phyloP scores from a whole-genome alignment of 1,284 basidiomycete genomes.

The Rhizopogon parksii region DNA sequence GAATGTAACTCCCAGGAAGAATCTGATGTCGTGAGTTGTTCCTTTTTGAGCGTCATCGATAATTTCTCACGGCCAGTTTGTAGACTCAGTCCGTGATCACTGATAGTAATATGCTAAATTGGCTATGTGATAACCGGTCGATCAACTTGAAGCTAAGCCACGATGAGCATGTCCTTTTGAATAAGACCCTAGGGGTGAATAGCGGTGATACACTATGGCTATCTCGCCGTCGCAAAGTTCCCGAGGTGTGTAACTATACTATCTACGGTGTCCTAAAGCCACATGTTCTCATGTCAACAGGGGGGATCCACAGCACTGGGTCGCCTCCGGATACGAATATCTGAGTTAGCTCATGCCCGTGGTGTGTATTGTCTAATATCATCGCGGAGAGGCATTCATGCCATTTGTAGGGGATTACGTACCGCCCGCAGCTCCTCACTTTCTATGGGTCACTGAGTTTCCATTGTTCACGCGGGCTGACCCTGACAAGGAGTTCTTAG shows the following conservation, averaged over 20 bases:
- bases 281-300: slow-evolving; percentile 34
- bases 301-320: slow-evolving; percentile 84
- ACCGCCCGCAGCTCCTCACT: slow-evolving; percentile 61
- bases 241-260: slow-evolving; percentile 33
- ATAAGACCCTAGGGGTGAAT: slow-evolving; percentile 22
- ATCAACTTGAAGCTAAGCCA: slow-evolving; percentile 23
- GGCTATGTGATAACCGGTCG: slow-evolving; percentile 36
- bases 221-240: slow-evolving; percentile 36
- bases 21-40: slow-evolving; percentile 31
- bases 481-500: slow-evolving; percentile 79
- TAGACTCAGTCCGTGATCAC: slow-evolving; percentile 39
- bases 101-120: slow-evolving; percentile 35
- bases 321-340: slow-evolving; percentile 62
- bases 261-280: slow-evolving; percentile 2
- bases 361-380: slow-evolving; percentile 38
- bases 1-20: slow-evolving; percentile 25
- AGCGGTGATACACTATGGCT: slow-evolving; percentile 45
- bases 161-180: slow-evolving; percentile 21
- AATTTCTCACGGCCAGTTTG: slow-evolving; percentile 10
- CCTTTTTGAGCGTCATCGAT: neutral
- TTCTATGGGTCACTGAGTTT: slow-evolving; percentile 94
- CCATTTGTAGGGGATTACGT: slow-evolving; percentile 42
- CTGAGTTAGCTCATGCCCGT: slow-evolving; percentile 52
- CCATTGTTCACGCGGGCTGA: slow-evolving; percentile 89
- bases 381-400: neutral